Evolutionary conservation across 2,329 filamentous ascomycete genomes (phyloP), one percentile per base, ranked within the genome.

Genomic region (Cephalotrichum gorgonifer): DNA sequence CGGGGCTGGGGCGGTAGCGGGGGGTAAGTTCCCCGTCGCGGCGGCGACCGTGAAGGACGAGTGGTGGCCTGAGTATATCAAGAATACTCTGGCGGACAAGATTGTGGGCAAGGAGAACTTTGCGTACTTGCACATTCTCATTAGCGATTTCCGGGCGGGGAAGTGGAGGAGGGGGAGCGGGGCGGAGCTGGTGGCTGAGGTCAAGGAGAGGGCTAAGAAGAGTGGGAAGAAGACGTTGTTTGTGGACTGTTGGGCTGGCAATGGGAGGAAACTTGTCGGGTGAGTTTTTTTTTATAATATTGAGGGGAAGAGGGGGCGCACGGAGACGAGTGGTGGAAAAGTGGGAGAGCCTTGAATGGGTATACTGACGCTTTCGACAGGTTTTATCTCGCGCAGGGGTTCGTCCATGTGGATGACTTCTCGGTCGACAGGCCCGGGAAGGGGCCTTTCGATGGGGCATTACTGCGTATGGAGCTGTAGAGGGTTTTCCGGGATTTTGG

Each of bases 171-270:
- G 39, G 26, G 52, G 53, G 6, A 53, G 49, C 1, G 51, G 54
- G 0, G 47, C 46, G 30, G 48, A 51, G 20, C 41, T 55, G 39
- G 52, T 52, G 22, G 45, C 33, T 50, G 50, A 43, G 49, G 47
- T 41, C 27, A 53, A 52, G 12, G 51, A 49, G 20, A 27, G 25
- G 23, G 26, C 43, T 4, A 22, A n/a, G 25, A n/a, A 23, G 26
- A 44, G 26, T 26, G 53, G 49, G 4, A 56, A 53, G 44, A 50
- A 35, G 26, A 48, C 50, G 8, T 51, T 62, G 7, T 63, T 55
- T 45, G 48, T 64, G 6, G 59, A 61, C 35, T 60, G 56, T 33
- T 61, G 58, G 59, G 52, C 53, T 6, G 56, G 60, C 38, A 58
- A 54, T 12, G 51, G 53, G 23, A 50, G 53, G 25, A 56, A 54